A percentile compares a stretch with the other conserved stretches of the same genome.
phyloP scores from a whole-genome alignment of 169 alveolate species.

The Babesia ovis region DNA sequence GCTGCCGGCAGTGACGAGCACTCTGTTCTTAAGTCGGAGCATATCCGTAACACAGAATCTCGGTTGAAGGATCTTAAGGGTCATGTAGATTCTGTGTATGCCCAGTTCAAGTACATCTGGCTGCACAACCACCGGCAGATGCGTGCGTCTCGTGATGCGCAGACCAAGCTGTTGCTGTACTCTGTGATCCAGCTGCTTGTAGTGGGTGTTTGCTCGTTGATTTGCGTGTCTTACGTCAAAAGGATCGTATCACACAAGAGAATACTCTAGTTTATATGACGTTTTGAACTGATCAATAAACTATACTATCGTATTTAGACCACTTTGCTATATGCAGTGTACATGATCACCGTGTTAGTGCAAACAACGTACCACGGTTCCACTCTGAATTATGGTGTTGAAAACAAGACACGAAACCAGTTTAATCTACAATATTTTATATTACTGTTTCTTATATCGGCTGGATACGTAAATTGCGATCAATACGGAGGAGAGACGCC shows the following conservation, averaged over 20 bases:
- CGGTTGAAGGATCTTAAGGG: slow-evolving; percentile 45
- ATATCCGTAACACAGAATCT: slow-evolving; percentile 48
- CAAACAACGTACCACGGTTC: too few relatives aligned
- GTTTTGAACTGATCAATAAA: too few relatives aligned
- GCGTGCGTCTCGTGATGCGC: slow-evolving; percentile 58
- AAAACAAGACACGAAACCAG: too few relatives aligned
- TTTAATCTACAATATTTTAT: neutral
- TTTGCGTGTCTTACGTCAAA: slow-evolving; percentile 61
- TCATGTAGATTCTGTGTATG: slow-evolving; percentile 60
- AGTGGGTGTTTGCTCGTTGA: slow-evolving; percentile 53
- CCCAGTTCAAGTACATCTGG: slow-evolving; percentile 69
- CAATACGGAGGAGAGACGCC: slow-evolving; percentile 4
- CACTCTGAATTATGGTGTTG: too few relatives aligned
- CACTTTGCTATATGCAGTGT: too few relatives aligned
- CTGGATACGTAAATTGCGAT: slow-evolving; percentile 10
- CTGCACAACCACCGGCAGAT: slow-evolving; percentile 63
- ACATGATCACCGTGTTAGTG: too few relatives aligned
- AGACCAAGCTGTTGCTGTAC: slow-evolving; percentile 51
- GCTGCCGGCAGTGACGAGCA: slow-evolving; percentile 68
- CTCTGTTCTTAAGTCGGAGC: slow-evolving; percentile 59
- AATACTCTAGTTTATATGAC: slow-evolving; percentile 27
- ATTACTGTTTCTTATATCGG: neutral
- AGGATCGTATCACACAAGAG: slow-evolving; percentile 64
- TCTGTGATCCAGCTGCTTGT: slow-evolving; percentile 51
- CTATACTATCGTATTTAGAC: too few relatives aligned